phyloP scores from a whole-genome alignment of 2,329 filamentous ascomycete species.

The Hirsutella minnesotensis region DNA sequence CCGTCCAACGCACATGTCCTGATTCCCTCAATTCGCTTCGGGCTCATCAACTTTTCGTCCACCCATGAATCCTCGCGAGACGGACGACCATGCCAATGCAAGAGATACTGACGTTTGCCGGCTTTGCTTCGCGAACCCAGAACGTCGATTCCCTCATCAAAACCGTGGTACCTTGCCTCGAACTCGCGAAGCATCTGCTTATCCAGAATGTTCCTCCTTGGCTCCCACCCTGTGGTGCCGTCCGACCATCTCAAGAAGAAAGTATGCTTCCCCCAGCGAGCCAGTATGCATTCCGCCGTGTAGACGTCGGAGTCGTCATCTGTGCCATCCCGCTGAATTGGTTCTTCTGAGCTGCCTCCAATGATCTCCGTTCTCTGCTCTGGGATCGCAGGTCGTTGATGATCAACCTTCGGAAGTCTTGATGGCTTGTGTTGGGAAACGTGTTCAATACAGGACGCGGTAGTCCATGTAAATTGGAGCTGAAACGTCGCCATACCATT shows the following conservation, averaged over 20 bases:
- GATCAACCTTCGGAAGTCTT: background rate
- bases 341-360: background rate
- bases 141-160: conserved; percentile 3
- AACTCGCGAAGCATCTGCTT: conserved; percentile 3
- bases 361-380: background rate
- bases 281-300: background rate
- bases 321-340: background rate
- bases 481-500: too few relatives aligned
- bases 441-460: background rate
- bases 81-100: conserved; percentile 6
- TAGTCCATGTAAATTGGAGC: too few relatives aligned
- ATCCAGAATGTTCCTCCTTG: too few relatives aligned
- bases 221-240: too few relatives aligned
- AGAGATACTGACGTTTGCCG: conserved; percentile 1
- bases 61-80: conserved; percentile 4
- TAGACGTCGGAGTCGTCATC: background rate
- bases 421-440: too few relatives aligned
- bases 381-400: background rate
- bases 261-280: background rate
- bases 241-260: too few relatives aligned
- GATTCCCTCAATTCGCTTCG: background rate
- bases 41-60: background rate
- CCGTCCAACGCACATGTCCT: background rate
- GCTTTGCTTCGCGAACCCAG: conserved; percentile 1
- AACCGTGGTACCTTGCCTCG: conserved; percentile 3